Conservation (phyloP, 345 rosid genomes). For the Eucalyptus marginata region DNA sequence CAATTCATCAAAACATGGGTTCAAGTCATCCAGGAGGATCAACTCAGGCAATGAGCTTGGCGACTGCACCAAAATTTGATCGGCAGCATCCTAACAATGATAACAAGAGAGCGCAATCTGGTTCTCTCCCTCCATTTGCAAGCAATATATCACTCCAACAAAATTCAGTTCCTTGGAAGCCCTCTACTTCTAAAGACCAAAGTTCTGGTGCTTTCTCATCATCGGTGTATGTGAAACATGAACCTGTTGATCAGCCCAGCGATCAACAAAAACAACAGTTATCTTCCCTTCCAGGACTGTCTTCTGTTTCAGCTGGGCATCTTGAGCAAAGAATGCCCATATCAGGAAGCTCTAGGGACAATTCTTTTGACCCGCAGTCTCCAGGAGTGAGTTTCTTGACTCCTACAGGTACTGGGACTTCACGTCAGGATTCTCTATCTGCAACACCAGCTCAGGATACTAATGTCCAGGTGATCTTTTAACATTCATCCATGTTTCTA, state of each 20-base stretch:
- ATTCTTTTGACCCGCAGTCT: slow-evolving; percentile 45
- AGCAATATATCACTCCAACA: slow-evolving; percentile 37
- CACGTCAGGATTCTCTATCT: slow-evolving; percentile 40
- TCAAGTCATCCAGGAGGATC: slow-evolving; percentile 42
- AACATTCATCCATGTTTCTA: neutral
- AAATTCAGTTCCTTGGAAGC: slow-evolving; percentile 44
- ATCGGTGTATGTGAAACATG: slow-evolving; percentile 48
- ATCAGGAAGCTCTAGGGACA: slow-evolving; percentile 38
- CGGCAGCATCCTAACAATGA: slow-evolving; percentile 47
- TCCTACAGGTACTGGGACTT: slow-evolving; percentile 17
- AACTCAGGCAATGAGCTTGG: slow-evolving; percentile 19
- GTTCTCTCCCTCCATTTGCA: slow-evolving; percentile 33
- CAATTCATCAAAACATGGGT: slow-evolving; percentile 48
- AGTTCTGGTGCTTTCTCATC: slow-evolving; percentile 27
- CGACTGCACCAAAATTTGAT: slow-evolving; percentile 55
- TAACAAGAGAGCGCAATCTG: slow-evolving; percentile 37
- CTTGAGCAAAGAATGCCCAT: slow-evolving; percentile 25
- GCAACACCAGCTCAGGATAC: slow-evolving; percentile 29
- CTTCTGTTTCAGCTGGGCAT: slow-evolving; percentile 13
- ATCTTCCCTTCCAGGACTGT: slow-evolving; percentile 12
- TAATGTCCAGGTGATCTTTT: slow-evolving; percentile 28
- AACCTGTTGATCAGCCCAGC: slow-evolving; percentile 49
- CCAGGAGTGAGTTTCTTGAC: slow-evolving; percentile 39
- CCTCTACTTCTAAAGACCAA: slow-evolving; percentile 38
- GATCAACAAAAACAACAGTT: slow-evolving; percentile 29